These are phyloP conservation scores for Terana coerulea DNA, from an alignment of 768 basidiomycete species.

Conservation along the genomic window DNA sequence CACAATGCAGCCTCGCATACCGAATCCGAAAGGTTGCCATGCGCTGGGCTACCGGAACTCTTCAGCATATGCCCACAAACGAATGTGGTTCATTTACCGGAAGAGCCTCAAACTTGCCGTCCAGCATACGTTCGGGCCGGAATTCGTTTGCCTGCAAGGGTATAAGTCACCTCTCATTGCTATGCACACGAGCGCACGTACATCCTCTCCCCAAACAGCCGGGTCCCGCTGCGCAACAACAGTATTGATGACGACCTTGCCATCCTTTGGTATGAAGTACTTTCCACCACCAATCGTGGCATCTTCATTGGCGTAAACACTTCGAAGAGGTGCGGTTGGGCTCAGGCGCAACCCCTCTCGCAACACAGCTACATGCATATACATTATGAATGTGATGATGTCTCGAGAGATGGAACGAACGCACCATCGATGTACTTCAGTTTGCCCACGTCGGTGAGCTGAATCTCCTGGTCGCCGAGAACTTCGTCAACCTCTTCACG, in stretches of 20 bases:
- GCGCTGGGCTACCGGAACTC: slow-evolving; percentile 32
- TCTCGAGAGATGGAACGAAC: not conserved
- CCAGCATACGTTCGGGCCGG: slow-evolving; percentile 46
- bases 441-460: slow-evolving; percentile 38
- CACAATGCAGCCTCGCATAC: slow-evolving; percentile 24
- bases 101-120: slow-evolving; percentile 45
- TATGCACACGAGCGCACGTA: slow-evolving; percentile 21
- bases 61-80: not conserved
- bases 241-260: slow-evolving; percentile 26
- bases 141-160: slow-evolving; percentile 31
- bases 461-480: slow-evolving; percentile 36
- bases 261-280: slow-evolving; percentile 35
- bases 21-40: slow-evolving; percentile 38
- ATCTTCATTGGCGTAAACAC: slow-evolving; percentile 32
- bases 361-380: slow-evolving; percentile 30
- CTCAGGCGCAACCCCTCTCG: slow-evolving; percentile 34
- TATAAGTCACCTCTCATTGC: not conserved
- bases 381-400: not conserved
- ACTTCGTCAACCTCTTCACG: slow-evolving; percentile 45
- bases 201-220: slow-evolving; percentile 47
- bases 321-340: slow-evolving; percentile 35
- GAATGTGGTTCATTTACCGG: slow-evolving; percentile 31
- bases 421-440: slow-evolving; percentile 40
- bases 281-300: slow-evolving; percentile 36
- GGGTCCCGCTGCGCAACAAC: slow-evolving; percentile 36